phyloP scores from a whole-genome alignment of 2,329 filamentous ascomycete species.

The Xenoacremonium recifei region DNA sequence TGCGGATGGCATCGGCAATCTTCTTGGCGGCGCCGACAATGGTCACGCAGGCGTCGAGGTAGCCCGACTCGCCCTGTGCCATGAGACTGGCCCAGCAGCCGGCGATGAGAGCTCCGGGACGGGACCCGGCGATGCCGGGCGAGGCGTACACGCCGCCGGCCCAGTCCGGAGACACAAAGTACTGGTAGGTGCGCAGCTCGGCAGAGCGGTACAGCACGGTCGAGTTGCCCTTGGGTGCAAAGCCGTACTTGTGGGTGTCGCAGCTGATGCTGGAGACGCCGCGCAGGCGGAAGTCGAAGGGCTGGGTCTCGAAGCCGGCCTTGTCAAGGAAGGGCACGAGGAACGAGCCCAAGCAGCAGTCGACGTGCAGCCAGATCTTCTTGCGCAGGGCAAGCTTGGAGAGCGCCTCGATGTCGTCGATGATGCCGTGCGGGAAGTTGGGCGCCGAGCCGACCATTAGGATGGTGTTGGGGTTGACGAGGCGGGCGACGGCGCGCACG shows the following conservation, averaged over 20 bases:
- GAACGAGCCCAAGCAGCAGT: constrained; percentile 97
- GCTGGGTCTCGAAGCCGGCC: constrained; percentile 85
- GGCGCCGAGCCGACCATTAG: constrained; percentile 92
- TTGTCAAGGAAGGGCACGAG: constrained; percentile 87
- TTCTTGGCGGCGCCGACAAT: constrained; percentile 87
- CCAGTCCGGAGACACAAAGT: constrained; percentile 96
- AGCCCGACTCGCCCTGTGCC: constrained; percentile 82
- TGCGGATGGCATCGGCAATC: constrained; percentile 71
- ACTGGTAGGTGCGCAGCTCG: constrained; percentile 81
- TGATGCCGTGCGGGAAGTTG: constrained; percentile 97
- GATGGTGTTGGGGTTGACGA: constrained; percentile 93
- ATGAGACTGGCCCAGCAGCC: constrained; percentile 95
- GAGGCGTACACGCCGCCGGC: constrained; percentile 94
- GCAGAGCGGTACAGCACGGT: constrained; percentile 86
- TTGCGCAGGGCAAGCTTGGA: constrained; percentile 79
- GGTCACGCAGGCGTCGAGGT: constrained; percentile 79
- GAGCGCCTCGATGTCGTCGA: constrained; percentile 86
- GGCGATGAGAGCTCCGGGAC: constrained; percentile 90
- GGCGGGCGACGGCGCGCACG: constrained; percentile 70
- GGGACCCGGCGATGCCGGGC: constrained; percentile 85
- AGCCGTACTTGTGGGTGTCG: constrained; percentile 99
- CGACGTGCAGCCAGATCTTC: constrained; percentile 86
- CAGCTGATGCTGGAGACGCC: constrained; percentile 95
- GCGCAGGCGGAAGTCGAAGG: constrained; percentile 90
- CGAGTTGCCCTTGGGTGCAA: constrained; percentile 96